Evolutionary conservation across 2,329 filamentous ascomycete species (phyloP).

Genomic region (Coniochaeta pulveracea): DNA sequence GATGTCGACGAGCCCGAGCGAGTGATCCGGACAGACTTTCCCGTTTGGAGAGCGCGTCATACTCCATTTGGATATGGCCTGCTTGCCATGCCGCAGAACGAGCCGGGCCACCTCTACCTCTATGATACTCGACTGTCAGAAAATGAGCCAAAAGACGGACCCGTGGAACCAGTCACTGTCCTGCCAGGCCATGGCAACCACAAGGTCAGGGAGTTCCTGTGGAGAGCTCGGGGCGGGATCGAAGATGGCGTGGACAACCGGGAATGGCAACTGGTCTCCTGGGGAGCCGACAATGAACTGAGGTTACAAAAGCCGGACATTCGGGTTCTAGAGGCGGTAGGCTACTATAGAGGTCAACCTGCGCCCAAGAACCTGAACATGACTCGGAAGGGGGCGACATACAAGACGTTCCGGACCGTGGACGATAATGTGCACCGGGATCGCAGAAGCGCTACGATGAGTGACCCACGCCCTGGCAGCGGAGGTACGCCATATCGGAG

Average conservation of each 20-base stretch:
- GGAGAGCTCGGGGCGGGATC: conserved; percentile 64
- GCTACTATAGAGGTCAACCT: conserved; percentile 58
- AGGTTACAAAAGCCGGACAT: conserved; percentile 64
- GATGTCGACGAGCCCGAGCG: conserved; percentile 57
- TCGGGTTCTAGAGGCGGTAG: conserved; percentile 54
- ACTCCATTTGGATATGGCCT: conserved; percentile 82
- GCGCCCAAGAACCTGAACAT: conserved; percentile 55
- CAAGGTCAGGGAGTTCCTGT: conserved; percentile 84
- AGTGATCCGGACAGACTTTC: conserved; percentile 71
- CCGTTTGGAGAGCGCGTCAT: conserved; percentile 83
- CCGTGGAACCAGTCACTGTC: conserved; percentile 38
- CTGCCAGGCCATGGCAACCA: conserved; percentile 52
- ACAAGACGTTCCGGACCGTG: conserved; percentile 73
- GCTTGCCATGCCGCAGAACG: conserved; percentile 84
- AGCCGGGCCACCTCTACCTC: conserved; percentile 73
- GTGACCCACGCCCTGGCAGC: conserved; percentile 39
- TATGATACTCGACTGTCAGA: conserved; percentile 55
- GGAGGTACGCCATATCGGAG: conserved; percentile 29
- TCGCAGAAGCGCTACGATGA: conserved; percentile 50
- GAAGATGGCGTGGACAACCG: conserved; percentile 65
- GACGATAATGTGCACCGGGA: conserved; percentile 47
- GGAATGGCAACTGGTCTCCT: conserved; percentile 88
- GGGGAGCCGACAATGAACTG: conserved; percentile 78
- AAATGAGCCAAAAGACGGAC: conserved; percentile 30
- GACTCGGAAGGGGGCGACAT: conserved; percentile 73